Evolutionary conservation across 768 basidiomycete species (phyloP).

Genomic region (Lentinula sp.): DNA sequence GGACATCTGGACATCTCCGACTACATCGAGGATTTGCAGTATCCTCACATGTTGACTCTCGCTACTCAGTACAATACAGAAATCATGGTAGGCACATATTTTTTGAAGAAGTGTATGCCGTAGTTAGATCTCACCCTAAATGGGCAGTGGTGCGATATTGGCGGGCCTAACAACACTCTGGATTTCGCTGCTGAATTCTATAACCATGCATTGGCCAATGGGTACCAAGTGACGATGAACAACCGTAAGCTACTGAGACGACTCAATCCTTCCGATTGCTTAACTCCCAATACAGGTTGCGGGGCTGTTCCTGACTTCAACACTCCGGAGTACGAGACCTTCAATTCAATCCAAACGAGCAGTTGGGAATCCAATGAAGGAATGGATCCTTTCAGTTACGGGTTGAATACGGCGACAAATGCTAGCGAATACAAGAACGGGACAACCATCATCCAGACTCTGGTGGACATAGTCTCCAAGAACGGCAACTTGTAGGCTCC

Average conservation of each 20-base stretch:
- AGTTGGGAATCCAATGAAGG: conserved; percentile 58
- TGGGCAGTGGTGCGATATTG: conserved; percentile 50
- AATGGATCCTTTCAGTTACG: conserved; percentile 49
- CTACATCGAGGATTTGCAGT: conserved; percentile 44
- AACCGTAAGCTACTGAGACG: conserved; percentile 17
- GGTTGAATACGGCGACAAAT: conserved; percentile 36
- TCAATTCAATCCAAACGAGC: conserved; percentile 36
- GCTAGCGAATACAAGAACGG: conserved; percentile 41
- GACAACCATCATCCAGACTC: conserved; percentile 39
- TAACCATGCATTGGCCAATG: conserved; percentile 19
- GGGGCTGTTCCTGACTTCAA: conserved; percentile 46
- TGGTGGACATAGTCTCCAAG: conserved; percentile 56
- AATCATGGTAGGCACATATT: conserved; percentile 38
- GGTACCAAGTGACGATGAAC: conserved; percentile 37
- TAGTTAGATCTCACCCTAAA: background rate
- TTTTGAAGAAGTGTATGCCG: background rate
- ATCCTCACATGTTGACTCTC: conserved; percentile 46
- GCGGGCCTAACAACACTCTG: conserved; percentile 29
- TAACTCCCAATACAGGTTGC: conserved; percentile 28
- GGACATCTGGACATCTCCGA: conserved; percentile 44
- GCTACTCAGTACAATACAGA: conserved; percentile 42
- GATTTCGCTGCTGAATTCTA: conserved; percentile 31
- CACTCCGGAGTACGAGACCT: conserved; percentile 49
- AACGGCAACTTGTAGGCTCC: conserved; percentile 51
- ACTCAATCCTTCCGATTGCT: background rate